These are phyloP conservation scores for Yamadazyma phyllophila DNA, from an alignment of 805 yeast species.

Conservation along the genomic window DNA sequence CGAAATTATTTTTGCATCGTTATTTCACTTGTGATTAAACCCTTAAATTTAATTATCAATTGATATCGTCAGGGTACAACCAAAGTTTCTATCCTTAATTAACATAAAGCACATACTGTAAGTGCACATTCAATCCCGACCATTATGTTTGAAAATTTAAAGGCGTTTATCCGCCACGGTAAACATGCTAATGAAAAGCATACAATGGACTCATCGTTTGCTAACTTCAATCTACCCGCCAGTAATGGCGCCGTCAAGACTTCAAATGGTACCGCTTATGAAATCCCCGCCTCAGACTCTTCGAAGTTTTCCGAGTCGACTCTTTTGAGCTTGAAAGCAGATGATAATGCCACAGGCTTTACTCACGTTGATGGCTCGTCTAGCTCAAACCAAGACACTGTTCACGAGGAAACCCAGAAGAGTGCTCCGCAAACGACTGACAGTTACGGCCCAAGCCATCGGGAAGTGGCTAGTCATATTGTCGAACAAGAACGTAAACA, in stretches of 20 bases:
- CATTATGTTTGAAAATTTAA: conserved; percentile 45
- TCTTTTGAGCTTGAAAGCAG: neutral
- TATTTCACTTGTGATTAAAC: neutral
- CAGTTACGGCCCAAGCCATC: conserved; percentile 12
- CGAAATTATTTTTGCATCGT: neutral
- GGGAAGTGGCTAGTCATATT: conserved; percentile 30
- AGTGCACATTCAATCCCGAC: neutral
- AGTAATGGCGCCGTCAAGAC: neutral
- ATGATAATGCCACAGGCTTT: neutral
- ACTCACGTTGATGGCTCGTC: neutral
- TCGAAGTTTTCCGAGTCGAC: conserved; percentile 1
- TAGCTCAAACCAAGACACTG: neutral
- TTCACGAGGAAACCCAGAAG: too few species aligned
- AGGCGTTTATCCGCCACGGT: conserved; percentile 63
- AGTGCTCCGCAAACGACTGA: neutral
- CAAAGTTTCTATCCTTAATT: too few species aligned
- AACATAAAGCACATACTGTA: too few species aligned
- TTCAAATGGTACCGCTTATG: neutral
- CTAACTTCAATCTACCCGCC: conserved; percentile 4
- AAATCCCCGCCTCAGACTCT: neutral
- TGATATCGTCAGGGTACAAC: too few species aligned
- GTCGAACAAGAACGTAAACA: conserved; percentile 35
- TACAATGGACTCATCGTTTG: neutral
- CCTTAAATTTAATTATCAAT: neutral
- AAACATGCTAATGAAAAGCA: conserved; percentile 49